Base-by-base conservation (phyloP, 768 basidiomycete genomes). In the Mycena rosella region DNA sequence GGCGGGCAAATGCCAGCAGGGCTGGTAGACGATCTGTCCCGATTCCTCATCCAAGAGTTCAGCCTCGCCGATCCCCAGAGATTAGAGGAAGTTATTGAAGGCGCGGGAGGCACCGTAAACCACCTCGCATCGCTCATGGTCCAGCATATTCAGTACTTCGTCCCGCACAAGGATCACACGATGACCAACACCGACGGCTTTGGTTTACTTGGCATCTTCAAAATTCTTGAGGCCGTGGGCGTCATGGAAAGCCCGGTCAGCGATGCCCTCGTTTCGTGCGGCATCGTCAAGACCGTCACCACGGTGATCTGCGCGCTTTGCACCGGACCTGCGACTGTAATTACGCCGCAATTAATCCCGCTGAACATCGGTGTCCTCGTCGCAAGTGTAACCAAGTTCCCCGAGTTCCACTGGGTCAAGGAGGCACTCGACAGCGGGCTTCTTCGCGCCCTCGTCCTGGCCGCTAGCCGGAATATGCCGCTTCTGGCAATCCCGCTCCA, bases 51-150 rank as follows among this genome's bases (percentile, higher is more conserved):
- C 14, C 20, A 40, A 5, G 11, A 49, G 17, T 10, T 49, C 18
- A 49, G 57, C 17, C 38, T 40, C 56, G 29, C 32, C 17, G 56
- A 56, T 38, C 6, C 22, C 20, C 36, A 3, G 8, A 3, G 24
- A 38, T 34, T 53, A 4, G 18, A 53, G 20, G 63, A 58, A 27
- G 36, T 65, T 32, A 52, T 58, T 17, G 49, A 42, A 14, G 63
- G 63, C 26, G 38, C 56, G 24, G 63, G 63, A 14, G 40, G 63
- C 18, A 51, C n/a, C 14, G 6, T 18, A 9, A 30, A 56, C 14
- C 15, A 48, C 8, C 13, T 64, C n/a, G 63, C 63, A 11, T n/a
- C 48, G 44, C 45, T 64, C 55, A 49, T 64, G 20, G 55, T 64
- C 32, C 57, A 51, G 29, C 47, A 56, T 29, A 64, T 58, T 20